These are phyloP conservation scores for Epichloe brachyelytri DNA, from an alignment of 2,329 filamentous ascomycete genomes.

Conservation along the genomic window DNA sequence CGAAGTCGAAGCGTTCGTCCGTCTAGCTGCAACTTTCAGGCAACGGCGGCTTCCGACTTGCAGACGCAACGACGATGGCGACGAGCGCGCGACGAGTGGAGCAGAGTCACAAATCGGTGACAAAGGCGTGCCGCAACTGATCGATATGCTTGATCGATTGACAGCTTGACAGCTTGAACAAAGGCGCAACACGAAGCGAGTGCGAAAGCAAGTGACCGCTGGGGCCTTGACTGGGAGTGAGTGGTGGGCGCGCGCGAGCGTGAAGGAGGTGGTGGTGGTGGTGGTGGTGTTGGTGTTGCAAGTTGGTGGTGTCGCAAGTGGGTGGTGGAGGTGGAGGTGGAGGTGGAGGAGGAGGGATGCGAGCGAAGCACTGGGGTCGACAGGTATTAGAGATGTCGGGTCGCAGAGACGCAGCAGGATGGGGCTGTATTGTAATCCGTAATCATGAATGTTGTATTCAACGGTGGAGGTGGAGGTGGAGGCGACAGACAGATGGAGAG, in stretches of 20 bases:
- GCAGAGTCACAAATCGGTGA: background rate
- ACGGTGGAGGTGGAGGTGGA: background rate
- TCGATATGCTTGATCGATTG: background rate
- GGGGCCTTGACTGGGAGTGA: conserved; percentile 8
- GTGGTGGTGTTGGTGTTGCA: background rate
- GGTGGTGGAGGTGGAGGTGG: conserved; percentile 9
- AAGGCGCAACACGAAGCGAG: conserved; percentile 1
- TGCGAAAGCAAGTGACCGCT: conserved; percentile 2
- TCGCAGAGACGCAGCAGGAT: background rate
- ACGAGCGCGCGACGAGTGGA: conserved; percentile 5
- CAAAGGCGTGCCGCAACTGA: conserved; percentile 3
- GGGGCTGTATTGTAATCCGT: background rate
- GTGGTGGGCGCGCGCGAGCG: conserved; percentile 9
- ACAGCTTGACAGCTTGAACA: background rate
- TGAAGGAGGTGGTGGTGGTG: conserved; percentile 1
- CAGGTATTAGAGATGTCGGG: conserved; percentile 2
- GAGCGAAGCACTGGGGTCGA: conserved; percentile 7
- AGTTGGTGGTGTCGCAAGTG: conserved; percentile 7
- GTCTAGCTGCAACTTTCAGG: background rate
- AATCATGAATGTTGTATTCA: background rate
- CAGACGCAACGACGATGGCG: conserved; percentile 3
- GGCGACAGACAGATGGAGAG: conserved; percentile 3
- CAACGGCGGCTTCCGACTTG: background rate
- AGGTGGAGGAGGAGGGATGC: conserved; percentile 10
- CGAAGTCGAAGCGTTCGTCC: background rate